These are phyloP conservation scores for Hypoxylon sp. DNA, from an alignment of 2,329 filamentous ascomycete species.

Conservation along the genomic window DNA sequence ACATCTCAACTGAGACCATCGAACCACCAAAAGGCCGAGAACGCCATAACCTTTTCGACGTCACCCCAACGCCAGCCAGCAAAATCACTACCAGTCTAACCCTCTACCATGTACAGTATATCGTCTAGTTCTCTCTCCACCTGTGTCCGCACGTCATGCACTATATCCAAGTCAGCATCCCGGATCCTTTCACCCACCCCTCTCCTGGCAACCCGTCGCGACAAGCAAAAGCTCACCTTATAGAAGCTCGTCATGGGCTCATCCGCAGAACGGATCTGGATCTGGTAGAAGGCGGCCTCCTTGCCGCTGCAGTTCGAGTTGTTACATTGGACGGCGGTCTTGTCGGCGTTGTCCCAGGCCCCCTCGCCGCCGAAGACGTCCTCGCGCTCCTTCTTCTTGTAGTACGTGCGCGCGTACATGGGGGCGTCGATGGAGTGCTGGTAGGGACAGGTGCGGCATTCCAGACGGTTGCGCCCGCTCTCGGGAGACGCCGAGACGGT, in stretches of 20 bases:
- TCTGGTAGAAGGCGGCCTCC: constrained; percentile 93
- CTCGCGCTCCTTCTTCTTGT: constrained; percentile 88
- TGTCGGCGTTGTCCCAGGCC: constrained; percentile 92
- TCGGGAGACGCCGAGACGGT: constrained; percentile 72
- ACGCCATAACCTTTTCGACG: constrained; percentile 12
- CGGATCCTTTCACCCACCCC: background rate
- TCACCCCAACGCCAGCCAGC: constrained; percentile 12
- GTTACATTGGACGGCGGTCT: constrained; percentile 84
- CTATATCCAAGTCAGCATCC: constrained; percentile 54
- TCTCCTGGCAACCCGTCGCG: background rate
- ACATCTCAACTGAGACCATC: background rate
- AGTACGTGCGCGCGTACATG: constrained; percentile 85
- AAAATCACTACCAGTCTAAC: background rate
- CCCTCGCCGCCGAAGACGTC: constrained; percentile 90
- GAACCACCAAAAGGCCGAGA: constrained; percentile 12
- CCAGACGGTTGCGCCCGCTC: constrained; percentile 80
- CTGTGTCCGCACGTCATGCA: constrained; percentile 75
- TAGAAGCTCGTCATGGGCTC: constrained; percentile 99
- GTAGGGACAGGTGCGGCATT: constrained; percentile 96
- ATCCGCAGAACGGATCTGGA: constrained; percentile 97
- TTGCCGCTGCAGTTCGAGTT: constrained; percentile 82
- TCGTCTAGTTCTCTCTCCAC: constrained; percentile 73
- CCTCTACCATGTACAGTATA: background rate
- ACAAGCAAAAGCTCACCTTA: constrained; percentile 68
- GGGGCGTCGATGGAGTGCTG: constrained; percentile 83